A percentile compares a stretch with the other conserved stretches of the same genome.
Conservation (phyloP, 1,284 basidiomycete genomes). For the Pulveroboletus ridleyi region DNA sequence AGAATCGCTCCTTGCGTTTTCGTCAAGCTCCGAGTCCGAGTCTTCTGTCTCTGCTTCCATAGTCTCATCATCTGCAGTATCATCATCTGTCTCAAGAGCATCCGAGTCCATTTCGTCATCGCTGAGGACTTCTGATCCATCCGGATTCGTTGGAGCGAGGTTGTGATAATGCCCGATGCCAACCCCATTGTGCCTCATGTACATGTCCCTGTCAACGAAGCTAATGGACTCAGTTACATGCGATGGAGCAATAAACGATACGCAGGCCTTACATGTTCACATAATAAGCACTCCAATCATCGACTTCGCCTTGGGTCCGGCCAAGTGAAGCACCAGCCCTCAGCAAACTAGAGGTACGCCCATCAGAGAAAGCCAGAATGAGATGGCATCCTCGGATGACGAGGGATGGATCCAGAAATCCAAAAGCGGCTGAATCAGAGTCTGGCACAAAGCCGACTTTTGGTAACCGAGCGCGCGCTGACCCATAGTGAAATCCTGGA, state of each 20-base stretch:
- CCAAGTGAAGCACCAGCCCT: not conserved
- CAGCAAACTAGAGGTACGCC: not conserved
- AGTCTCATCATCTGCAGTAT: not conserved
- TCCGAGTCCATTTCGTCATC: not conserved
- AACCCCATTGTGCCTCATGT: not conserved
- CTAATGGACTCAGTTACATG: not conserved
- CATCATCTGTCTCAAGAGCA: not conserved
- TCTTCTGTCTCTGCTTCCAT: not conserved
- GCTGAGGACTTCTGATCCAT: not conserved
- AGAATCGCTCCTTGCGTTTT: not conserved
- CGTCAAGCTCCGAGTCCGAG: not conserved
- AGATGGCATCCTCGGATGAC: no score
- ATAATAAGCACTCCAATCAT: not conserved
- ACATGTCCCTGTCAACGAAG: not conserved
- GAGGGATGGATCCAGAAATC: no score
- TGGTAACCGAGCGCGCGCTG: not conserved
- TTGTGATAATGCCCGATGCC: not conserved
- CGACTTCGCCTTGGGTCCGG: not conserved
- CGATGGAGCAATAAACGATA: no score
- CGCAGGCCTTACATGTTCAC: not conserved
- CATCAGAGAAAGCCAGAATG: not conserved
- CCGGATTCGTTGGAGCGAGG: not conserved
- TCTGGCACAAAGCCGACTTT: not conserved
- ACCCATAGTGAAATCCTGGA: not conserved
- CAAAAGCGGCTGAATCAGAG: not conserved